These are phyloP conservation scores for Blumeria hordei DNA, from an alignment of 2,329 filamentous ascomycete genomes.

Conservation along the genomic window DNA sequence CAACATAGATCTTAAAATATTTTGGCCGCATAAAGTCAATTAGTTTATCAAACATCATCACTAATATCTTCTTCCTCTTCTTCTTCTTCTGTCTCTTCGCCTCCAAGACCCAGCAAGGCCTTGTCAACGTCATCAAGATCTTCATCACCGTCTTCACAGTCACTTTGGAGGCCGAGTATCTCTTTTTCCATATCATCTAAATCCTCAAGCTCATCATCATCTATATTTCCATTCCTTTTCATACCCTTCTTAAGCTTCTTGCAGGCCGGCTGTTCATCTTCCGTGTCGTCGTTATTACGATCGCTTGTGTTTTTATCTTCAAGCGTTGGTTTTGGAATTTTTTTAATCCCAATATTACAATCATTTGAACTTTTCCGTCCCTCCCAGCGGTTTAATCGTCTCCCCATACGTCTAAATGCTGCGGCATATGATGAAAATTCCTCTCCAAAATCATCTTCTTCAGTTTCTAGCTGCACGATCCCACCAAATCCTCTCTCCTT, in stretches of 20 bases:
- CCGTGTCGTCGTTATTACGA: slow-evolving; percentile 14
- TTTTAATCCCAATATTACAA: slow-evolving; percentile 13
- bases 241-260: slow-evolving; percentile 8
- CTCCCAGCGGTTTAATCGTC: slow-evolving; percentile 49
- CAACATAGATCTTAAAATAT: too few relatives aligned
- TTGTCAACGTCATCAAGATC: slow-evolving; percentile 24
- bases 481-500: slow-evolving; percentile 36
- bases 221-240: slow-evolving; percentile 16
- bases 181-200: slow-evolving; percentile 32
- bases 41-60: too few relatives aligned
- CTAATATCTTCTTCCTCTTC: slow-evolving; percentile 7
- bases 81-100: slow-evolving; percentile 15
- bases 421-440: slow-evolving; percentile 43
- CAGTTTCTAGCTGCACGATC: slow-evolving; percentile 32
- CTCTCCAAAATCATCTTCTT: slow-evolving; percentile 54
- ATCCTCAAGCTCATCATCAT: slow-evolving; percentile 18
- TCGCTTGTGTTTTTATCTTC: slow-evolving; percentile 4
- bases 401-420: slow-evolving; percentile 34
- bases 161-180: slow-evolving; percentile 22
- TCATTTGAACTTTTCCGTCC: slow-evolving; percentile 14
- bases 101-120: slow-evolving; percentile 11
- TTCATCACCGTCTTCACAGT: slow-evolving; percentile 20
- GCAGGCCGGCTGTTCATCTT: slow-evolving; percentile 15
- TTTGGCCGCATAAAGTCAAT: too few relatives aligned
- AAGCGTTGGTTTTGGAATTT: slow-evolving; percentile 6